These are phyloP conservation scores for Cryptococcus depauperatus DNA, from an alignment of 1,284 basidiomycete genomes.

Conservation along the genomic window DNA sequence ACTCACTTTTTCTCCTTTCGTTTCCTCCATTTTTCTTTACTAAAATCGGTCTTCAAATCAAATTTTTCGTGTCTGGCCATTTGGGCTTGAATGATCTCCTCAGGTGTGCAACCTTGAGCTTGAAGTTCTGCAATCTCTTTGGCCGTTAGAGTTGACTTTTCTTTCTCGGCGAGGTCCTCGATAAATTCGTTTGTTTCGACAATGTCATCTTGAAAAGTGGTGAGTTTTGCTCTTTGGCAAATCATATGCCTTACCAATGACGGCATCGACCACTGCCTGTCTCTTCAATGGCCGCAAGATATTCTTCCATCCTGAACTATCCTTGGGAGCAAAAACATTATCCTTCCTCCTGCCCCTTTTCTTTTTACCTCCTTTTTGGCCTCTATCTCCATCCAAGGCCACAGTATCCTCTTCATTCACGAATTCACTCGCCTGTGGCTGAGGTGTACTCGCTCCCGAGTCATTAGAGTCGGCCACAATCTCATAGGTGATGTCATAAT, in stretches of 20 bases:
- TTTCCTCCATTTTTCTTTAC: constrained; percentile 93
- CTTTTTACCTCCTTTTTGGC: constrained; percentile 32
- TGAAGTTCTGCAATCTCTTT: constrained; percentile 68
- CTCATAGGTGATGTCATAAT: constrained; percentile 49
- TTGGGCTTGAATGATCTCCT: constrained; percentile 89
- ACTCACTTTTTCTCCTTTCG: constrained; percentile 86
- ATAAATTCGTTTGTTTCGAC: constrained; percentile 43
- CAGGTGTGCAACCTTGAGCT: constrained; percentile 38
- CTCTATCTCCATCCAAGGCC: not conserved
- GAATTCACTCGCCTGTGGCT: constrained; percentile 2
- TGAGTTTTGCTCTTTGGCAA: not conserved
- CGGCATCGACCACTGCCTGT: constrained; percentile 30
- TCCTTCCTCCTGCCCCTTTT: constrained; percentile 17
- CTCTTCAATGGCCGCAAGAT: constrained; percentile 29
- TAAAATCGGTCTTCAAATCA: constrained; percentile 87
- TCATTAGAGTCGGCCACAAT: constrained; percentile 21
- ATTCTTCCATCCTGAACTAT: constrained; percentile 35
- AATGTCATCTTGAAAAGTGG: constrained; percentile 30
- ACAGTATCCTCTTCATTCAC: not conserved
- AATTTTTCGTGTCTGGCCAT: constrained; percentile 85
- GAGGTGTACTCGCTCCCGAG: constrained; percentile 4
- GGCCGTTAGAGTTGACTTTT: constrained; percentile 62
- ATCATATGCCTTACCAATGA: constrained; percentile 28
- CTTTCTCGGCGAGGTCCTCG: constrained; percentile 56
- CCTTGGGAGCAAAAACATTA: constrained; percentile 6